These are phyloP conservation scores for Panicum virgatum DNA, from an alignment of 202 grass and related monocot genomes.

Conservation along the genomic window DNA sequence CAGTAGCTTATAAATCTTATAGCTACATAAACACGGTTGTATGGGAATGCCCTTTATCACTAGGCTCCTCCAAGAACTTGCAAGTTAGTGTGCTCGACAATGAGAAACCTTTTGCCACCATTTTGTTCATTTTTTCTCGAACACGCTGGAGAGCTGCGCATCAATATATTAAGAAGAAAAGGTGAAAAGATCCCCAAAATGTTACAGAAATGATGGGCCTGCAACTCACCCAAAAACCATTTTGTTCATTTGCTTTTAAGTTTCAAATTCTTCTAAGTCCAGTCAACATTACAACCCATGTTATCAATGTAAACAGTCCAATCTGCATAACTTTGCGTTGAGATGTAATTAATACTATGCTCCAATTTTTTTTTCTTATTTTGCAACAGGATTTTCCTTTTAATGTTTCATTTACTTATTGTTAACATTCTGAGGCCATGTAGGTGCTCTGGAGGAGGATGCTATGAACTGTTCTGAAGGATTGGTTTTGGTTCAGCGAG, in stretches of 20 bases:
- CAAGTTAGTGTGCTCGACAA: neutral
- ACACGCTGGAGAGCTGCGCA: no score
- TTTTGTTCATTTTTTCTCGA: neutral
- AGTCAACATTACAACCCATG: neutral
- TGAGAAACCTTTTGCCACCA: neutral
- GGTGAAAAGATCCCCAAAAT: no score
- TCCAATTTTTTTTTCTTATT: no score
- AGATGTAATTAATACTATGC: neutral
- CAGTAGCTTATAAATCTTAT: neutral
- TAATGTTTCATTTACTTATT: neutral
- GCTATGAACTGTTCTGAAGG: constrained; percentile 65
- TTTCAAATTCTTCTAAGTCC: neutral
- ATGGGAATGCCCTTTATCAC: neutral
- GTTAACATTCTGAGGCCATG: neutral
- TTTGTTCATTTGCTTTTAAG: neutral
- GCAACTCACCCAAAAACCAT: no score
- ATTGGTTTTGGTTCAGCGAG: constrained; percentile 74
- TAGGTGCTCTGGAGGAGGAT: constrained; percentile 85
- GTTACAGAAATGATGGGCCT: no score
- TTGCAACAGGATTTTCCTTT: neutral
- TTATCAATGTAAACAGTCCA: neutral
- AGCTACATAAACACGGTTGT: neutral
- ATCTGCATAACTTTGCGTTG: neutral
- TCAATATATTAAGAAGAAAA: no score
- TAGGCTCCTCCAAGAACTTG: neutral